phyloP scores from a whole-genome alignment of 2,329 filamentous ascomycete genomes.

The Tolypocladium pustulatum region DNA sequence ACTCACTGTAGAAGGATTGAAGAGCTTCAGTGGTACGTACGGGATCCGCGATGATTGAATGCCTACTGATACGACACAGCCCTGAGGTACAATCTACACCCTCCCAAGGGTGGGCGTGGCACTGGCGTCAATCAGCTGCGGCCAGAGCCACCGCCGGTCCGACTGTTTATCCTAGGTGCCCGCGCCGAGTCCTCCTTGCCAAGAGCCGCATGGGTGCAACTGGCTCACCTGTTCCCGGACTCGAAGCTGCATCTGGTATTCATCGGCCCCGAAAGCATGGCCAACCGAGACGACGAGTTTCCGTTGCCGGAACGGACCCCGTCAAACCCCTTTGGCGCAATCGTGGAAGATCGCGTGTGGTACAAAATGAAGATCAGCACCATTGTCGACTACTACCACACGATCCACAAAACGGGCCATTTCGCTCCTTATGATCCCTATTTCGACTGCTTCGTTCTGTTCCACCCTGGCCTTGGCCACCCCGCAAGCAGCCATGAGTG shows the following conservation, averaged over 20 bases:
- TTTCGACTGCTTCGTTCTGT: slow-evolving; percentile 94
- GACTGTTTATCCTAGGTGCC: slow-evolving; percentile 86
- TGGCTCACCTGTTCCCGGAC: slow-evolving; percentile 90
- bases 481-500: slow-evolving; percentile 90
- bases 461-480: slow-evolving; percentile 93
- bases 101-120: slow-evolving; percentile 68
- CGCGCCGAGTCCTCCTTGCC: slow-evolving; percentile 96
- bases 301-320: slow-evolving; percentile 79
- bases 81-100: slow-evolving; percentile 86
- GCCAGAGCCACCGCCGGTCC: slow-evolving; percentile 75
- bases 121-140: slow-evolving; percentile 67
- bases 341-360: slow-evolving; percentile 84
- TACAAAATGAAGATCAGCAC: slow-evolving; percentile 93
- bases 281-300: slow-evolving; percentile 85
- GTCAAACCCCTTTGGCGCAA: slow-evolving; percentile 82
- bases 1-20: slow-evolving; percentile 78
- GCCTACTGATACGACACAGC: slow-evolving; percentile 37
- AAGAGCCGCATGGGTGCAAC: slow-evolving; percentile 85
- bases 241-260: slow-evolving; percentile 86
- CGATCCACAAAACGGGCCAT: slow-evolving; percentile 78
- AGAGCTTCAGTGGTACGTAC: slow-evolving; percentile 78
- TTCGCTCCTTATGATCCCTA: slow-evolving; percentile 96
- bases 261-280: slow-evolving; percentile 93
- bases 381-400: slow-evolving; percentile 97
- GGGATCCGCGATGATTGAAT: not conserved